Base-by-base conservation (phyloP, 2,329 filamentous ascomycete species). In the Colletotrichum phormii region DNA sequence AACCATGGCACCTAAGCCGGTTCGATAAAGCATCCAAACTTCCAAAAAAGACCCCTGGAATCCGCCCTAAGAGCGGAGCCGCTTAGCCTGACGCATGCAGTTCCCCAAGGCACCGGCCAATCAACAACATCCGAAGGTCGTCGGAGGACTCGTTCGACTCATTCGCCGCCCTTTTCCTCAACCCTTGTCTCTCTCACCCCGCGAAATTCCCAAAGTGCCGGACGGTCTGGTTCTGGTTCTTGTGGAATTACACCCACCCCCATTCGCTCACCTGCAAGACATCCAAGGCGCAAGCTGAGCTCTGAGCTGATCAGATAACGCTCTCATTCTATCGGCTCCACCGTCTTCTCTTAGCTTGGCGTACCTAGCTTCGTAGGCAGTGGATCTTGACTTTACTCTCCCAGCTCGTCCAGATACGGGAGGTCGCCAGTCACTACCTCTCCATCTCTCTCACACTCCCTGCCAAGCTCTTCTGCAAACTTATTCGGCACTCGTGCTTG, bases 21-120 rank as follows among this genome's bases (percentile, higher is more conserved):
- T 65, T 37, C 53, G 42, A 18, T 49, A 51, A 49, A 64, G 22
- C 58, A 24, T 24, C 26, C 26, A 29, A 29, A 42, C 42, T 49
- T 49, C 46, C 26, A 26, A 26, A 22, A 64, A 42, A 42, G 37
- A 31, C 60, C 70, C 70, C 60, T 60, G 42, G 35, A 37, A 24
- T 59, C 53, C 60, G 70, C 70, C 71, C 55, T 70, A 64, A 49
- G 53, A 61, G 71, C 66, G 71, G 71, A 71, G 65, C 60, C 29
- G n/a, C 12, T 26, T 57, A 64, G 66, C 66, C 53, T 60, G 35
- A 24, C 59, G 55, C 37, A 29, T 29, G 57, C 29, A 62, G 61
- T 5, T 26, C 24, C 15, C 11, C 11, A 29, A 7, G 31, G 49
- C 29, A n/a, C 60, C 61, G 53, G 61, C 70, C 70, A 72, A 72